Base-by-base conservation (phyloP, 441 rosid species). In the Gossypium aridum region DNA sequence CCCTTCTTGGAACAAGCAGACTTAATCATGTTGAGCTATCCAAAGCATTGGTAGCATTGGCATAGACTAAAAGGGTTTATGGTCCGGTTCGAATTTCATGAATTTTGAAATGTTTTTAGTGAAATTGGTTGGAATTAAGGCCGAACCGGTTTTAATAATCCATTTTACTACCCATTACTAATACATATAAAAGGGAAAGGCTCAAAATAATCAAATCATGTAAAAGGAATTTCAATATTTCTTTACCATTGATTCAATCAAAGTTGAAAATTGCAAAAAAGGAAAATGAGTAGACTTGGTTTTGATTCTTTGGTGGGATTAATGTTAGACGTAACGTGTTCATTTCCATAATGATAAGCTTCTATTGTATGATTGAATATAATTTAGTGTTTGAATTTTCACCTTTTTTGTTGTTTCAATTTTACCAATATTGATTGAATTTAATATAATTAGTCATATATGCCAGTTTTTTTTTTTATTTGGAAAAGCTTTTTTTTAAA, bases 1-100 rank as follows among this genome's bases (percentile, higher is more conserved):
- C 72, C 76, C 84, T 95, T n/a, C 81, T 95, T 0, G 99, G 99
- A 73, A 90, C 97, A 17, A 90, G 97, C 80, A 86, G 97, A 65
- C 85, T 95, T 14, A 90, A 85, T 72, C 71, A 82, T 81, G 86
- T 93, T 0, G 98, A 95, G 63, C 84, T 54, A 20, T 75, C 92
- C 6, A 95, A 93, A 84, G 76, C 98, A 20, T 76, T 78, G 8
- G 63, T 28, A 61, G 81, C 74, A 31, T 72, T 72, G 67, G 55
- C 70, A 53, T 76, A 31, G 56, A 71, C 14, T 5, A 55, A 55
- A 3, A 1, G 55, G 3, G 53, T 47, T 47, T 14, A 47, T 31
- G n/a, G 0, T 47, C 53, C 1, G 53, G 4, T 47, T 47, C n/a
- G 3, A 10, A 47, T 47, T 12, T 47, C 53, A 31, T 31, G 1